These are phyloP conservation scores for Miscanthus lutarioriparius DNA, from an alignment of 176 grass and related monocot genomes.

Conservation along the genomic window DNA sequence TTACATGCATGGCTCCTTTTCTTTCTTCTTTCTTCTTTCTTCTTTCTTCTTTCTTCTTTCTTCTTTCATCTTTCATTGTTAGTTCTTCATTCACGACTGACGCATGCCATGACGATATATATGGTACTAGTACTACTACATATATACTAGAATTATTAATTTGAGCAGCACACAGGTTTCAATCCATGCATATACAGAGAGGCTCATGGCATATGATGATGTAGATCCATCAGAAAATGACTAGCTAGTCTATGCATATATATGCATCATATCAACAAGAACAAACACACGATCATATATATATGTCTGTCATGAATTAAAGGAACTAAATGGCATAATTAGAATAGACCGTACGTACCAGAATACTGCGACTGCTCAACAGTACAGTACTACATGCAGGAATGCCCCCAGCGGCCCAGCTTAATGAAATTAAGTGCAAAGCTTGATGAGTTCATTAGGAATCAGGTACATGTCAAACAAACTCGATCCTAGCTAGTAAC, in stretches of 20 bases:
- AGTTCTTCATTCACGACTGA: not conserved
- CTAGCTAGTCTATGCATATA: no score
- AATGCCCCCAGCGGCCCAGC: not conserved
- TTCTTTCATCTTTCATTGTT: not conserved
- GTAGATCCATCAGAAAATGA: no score
- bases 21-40: no score
- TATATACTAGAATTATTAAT: no score
- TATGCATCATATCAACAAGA: no score
- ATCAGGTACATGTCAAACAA: constrained; percentile 43
- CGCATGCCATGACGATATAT: constrained; percentile 10
- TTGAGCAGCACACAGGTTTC: no score
- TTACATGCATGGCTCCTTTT: not conserved
- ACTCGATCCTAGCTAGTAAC: not conserved
- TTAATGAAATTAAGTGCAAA: constrained; percentile 12
- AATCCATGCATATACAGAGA: no score
- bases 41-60: no score
- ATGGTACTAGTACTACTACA: no score
- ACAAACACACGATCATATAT: not conserved
- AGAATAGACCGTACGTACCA: not conserved
- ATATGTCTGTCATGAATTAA: not conserved
- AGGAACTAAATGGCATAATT: not conserved
- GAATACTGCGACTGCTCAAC: not conserved
- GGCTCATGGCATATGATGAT: no score
- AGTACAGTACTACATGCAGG: constrained; percentile 7
- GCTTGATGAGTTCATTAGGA: constrained; percentile 37